phyloP scores from a whole-genome alignment of 2,329 filamentous ascomycete genomes.

The Beauveria medogensis region DNA sequence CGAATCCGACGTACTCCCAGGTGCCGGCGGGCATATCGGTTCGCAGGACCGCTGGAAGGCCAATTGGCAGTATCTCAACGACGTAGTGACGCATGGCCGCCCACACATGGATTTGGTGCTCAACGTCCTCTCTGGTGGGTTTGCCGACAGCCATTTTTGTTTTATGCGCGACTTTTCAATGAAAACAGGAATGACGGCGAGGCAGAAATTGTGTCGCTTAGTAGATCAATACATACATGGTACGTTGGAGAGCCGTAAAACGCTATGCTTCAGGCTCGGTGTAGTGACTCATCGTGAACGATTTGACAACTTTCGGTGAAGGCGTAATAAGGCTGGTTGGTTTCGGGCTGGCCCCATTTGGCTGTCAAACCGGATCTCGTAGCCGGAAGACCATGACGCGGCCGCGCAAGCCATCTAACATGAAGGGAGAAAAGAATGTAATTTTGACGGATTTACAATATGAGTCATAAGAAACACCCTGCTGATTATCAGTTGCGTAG shows the following conservation, averaged over 20 bases:
- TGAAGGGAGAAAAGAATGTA: background rate
- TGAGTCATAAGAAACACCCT: too few relatives aligned
- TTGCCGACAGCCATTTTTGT: background rate
- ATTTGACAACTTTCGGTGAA: background rate
- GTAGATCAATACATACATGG: too few relatives aligned
- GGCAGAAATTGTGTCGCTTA: too few relatives aligned
- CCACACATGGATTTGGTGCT: background rate
- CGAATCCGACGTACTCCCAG: slow-evolving; percentile 4
- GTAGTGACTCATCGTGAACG: background rate
- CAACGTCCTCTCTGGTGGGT: background rate
- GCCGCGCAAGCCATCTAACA: background rate
- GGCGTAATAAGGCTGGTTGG: background rate
- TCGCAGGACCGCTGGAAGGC: background rate
- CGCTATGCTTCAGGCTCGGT: background rate
- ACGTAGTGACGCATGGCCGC: slow-evolving; percentile 4
- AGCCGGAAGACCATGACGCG: background rate
- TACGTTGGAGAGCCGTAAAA: too few relatives aligned
- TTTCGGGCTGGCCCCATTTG: background rate
- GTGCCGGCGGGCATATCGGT: slow-evolving; percentile 3
- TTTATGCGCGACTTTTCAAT: background rate
- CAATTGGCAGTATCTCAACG: background rate
- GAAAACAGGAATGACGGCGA: too few relatives aligned
- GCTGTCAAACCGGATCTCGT: background rate
- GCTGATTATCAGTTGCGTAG: too few relatives aligned
- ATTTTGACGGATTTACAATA: background rate